Evolutionary conservation across 345 rosid genomes (phyloP), one percentile per base, ranked within the genome.

Genomic region (Camelina sativa): DNA sequence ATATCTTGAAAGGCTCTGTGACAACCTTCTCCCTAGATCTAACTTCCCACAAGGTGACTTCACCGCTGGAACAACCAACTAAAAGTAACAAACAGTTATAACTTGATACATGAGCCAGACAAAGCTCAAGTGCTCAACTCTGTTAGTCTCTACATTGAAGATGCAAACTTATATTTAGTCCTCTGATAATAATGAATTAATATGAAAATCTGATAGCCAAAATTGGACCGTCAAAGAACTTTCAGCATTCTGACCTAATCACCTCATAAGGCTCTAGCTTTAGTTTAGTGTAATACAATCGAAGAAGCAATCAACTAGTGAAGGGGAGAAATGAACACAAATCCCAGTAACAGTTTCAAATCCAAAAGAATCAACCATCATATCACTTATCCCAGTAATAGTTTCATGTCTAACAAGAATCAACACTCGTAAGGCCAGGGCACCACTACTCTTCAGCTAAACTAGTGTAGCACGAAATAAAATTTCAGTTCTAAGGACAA

Each of bases 21-120:
- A 80, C 82, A 83, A 95, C 69, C 76, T 83, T 86, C 62, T 90
- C 96, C 20, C 83, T 84, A 41, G 82, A 76, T 28, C 80, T 82
- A 53, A 92, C 89, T 71, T 95, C 99, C 97, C 97, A 95, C 22
- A 95, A 80, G 51, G 88, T 79, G 76, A 92, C 83, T 62, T 92
- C 99, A 69, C 97, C 99, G 77, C 69, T 86, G 65, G 78, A 69
- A 73, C 96, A 82, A 73, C 99, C 97, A 81, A 92, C 99, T 95
- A 65, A 63, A 62, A 59, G 51, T 43, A 70, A 64, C 8, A 56
- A 16, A 70, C 40, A 61, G 62, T 76, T 56, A 61, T 62, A 62
- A 23, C 52, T 25, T 8, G 38, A 62, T 15, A 65, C 58, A 58
- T 17, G 57, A 67, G 7, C 30, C 55, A 44, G 59, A 46, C 41